phyloP scores from a whole-genome alignment of 768 basidiomycete species.

The Boletus patriciae region DNA sequence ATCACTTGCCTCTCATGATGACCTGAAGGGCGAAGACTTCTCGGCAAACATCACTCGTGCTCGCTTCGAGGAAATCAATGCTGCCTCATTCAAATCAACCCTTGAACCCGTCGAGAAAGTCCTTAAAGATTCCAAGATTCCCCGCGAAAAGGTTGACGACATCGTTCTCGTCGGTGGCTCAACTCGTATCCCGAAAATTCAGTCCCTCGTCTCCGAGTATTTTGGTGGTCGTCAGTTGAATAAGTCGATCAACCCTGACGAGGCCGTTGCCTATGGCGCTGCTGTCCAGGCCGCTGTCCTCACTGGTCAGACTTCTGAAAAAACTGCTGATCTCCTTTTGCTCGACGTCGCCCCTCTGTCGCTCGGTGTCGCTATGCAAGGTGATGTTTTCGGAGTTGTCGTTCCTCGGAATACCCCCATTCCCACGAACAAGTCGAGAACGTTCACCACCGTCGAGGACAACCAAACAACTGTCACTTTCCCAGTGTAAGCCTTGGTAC shows the following conservation, averaged over 20 bases:
- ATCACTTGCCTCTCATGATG: conserved; percentile 7
- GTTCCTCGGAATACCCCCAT: conserved; percentile 99
- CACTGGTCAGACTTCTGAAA: conserved; percentile 97
- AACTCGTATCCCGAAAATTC: conserved; percentile 99
- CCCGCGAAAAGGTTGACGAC: conserved; percentile 96
- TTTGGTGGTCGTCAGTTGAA: conserved; percentile 97
- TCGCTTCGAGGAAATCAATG: conserved; percentile 99
- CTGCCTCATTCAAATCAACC: conserved; percentile 91
- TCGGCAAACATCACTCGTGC: conserved; percentile 98
- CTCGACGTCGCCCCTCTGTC: conserved; percentile 98
- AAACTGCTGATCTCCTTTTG: conserved; percentile 96
- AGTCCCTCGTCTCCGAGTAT: conserved; percentile 96
- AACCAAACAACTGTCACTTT: conserved; percentile 99
- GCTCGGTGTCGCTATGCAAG: conserved; percentile 99
- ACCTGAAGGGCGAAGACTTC: conserved; percentile 89
- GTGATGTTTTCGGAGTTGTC: conserved; percentile 99
- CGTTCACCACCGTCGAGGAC: conserved; percentile 99
- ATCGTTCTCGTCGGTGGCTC: conserved; percentile 99
- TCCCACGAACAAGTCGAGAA: conserved; percentile 98
- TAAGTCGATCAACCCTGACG: conserved; percentile 99
- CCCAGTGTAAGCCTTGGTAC: conserved; percentile 71
- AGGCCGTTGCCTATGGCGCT: conserved; percentile 99
- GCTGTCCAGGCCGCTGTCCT: conserved; percentile 99
- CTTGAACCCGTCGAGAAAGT: conserved; percentile 99
- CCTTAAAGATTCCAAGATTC: conserved; percentile 97